Percentiles rank a stretch among this genome's conserved stretches.
Conservation (phyloP, 768 basidiomycete genomes). For the Mycena galericulata region DNA sequence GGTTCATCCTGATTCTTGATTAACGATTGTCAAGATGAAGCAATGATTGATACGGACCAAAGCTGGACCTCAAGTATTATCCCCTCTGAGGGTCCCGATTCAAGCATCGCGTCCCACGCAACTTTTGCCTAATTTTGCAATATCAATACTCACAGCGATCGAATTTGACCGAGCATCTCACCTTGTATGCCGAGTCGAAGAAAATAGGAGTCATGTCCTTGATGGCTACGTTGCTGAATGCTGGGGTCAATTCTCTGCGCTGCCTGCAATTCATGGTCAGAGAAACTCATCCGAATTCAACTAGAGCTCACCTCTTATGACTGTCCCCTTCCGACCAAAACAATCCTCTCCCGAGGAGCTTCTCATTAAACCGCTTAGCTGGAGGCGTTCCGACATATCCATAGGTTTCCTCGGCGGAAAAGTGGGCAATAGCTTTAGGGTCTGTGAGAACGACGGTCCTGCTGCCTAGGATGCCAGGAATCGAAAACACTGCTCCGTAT, state of each 20-base stretch:
- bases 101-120: neutral
- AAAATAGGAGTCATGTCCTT: neutral
- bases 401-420: constrained; percentile 62
- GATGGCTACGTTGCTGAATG: constrained; percentile 2
- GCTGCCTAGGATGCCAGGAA: constrained; percentile 53
- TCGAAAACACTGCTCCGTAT: constrained; percentile 59
- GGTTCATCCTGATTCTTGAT: constrained; percentile 16
- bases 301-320: constrained; percentile 40
- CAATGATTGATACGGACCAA: neutral
- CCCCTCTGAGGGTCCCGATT: neutral
- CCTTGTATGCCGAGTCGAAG: neutral
- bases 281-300: neutral
- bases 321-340: constrained; percentile 49
- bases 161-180: neutral
- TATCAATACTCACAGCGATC: neutral
- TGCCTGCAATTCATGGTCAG: neutral
- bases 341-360: constrained; percentile 46
- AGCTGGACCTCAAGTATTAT: neutral
- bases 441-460: constrained; percentile 54
- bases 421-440: constrained; percentile 64
- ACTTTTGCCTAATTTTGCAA: neutral
- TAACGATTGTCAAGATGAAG: neutral
- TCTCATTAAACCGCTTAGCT: constrained; percentile 38
- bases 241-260: neutral
- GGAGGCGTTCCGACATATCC: constrained; percentile 53